Evolutionary conservation across 1,284 basidiomycete species (phyloP).

Genomic region (Omphalotus olearius): DNA sequence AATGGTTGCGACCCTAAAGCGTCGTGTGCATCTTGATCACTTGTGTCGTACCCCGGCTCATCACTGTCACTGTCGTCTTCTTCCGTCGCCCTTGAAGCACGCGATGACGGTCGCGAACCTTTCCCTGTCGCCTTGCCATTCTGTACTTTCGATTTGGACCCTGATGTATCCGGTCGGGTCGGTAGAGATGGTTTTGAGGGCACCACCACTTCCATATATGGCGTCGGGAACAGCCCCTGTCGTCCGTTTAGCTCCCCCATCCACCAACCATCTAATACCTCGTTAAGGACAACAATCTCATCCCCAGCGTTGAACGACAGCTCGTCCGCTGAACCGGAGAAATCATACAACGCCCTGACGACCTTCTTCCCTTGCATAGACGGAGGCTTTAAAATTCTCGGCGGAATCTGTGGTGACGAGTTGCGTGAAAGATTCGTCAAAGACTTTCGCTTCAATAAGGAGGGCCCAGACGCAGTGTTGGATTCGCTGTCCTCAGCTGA

Average conservation of each 20-base stretch:
- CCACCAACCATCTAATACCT: conserved; percentile 84
- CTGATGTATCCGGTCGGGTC: conserved; percentile 24
- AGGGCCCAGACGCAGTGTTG: conserved; percentile 19
- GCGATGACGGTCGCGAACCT: too few species aligned
- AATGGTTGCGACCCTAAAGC: conserved; percentile 36
- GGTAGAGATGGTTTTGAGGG: conserved; percentile 25
- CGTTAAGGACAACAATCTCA: conserved; percentile 68
- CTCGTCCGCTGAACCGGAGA: conserved; percentile 69
- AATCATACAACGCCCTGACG: conserved; percentile 72
- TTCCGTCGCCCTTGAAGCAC: conserved; percentile 9
- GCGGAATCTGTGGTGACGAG: conserved; percentile 30
- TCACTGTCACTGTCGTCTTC: conserved; percentile 18
- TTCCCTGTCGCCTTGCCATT: neutral
- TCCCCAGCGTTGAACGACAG: conserved; percentile 69
- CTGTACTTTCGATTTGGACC: conserved; percentile 12
- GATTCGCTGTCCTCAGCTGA: conserved; percentile 24
- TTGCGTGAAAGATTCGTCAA: conserved; percentile 14
- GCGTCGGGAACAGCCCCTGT: conserved; percentile 74
- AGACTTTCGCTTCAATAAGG: conserved; percentile 19
- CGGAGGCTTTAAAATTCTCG: conserved; percentile 43
- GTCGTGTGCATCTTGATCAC: conserved; percentile 35
- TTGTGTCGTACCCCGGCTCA: conserved; percentile 23
- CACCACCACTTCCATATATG: conserved; percentile 58
- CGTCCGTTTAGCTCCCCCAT: conserved; percentile 68
- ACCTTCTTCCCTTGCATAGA: conserved; percentile 48